phyloP scores from a whole-genome alignment of 139 green algal genomes.

The Coelastrella sp. region DNA sequence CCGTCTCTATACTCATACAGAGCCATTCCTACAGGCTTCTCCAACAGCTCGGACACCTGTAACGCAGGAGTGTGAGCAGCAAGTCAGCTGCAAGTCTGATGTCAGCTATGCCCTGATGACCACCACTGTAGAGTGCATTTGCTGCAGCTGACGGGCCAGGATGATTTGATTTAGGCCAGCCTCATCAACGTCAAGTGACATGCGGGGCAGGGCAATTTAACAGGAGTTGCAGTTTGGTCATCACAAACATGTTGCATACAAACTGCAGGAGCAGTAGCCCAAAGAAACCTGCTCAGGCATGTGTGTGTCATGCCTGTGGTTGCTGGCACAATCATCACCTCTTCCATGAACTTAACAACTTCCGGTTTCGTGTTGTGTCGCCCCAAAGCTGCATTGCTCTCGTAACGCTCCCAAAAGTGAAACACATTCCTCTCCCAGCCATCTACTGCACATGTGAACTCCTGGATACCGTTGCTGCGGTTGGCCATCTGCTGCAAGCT shows the following conservation, averaged over 20 bases:
- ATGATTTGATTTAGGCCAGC: too few species aligned
- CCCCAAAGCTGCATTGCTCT: slow-evolving; percentile 65
- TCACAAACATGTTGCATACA: too few species aligned
- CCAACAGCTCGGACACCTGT: slow-evolving; percentile 62
- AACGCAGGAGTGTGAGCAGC: background rate
- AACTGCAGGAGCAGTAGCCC: too few species aligned
- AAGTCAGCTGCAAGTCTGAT: too few species aligned
- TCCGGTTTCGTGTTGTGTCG: slow-evolving; percentile 64
- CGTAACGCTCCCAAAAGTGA: slow-evolving; percentile 86
- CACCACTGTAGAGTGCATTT: too few species aligned
- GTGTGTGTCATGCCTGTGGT: background rate
- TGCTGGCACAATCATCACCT: slow-evolving; percentile 51
- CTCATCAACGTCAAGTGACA: too few species aligned
- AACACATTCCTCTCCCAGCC: slow-evolving; percentile 63
- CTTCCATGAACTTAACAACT: slow-evolving; percentile 67
- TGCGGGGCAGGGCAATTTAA: too few species aligned
- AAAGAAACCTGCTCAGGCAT: too few species aligned
- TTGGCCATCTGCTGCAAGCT: slow-evolving; percentile 52
- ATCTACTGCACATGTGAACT: slow-evolving; percentile 61
- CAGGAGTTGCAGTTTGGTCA: too few species aligned
- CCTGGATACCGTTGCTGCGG: slow-evolving; percentile 63
- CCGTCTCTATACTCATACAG: slow-evolving; percentile 82
- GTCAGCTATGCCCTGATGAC: too few species aligned
- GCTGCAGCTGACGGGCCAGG: too few species aligned
- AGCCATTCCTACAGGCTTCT: slow-evolving; percentile 75